Base-by-base conservation (phyloP, 2,329 filamentous ascomycete species). In the Alternaria hordeiaustralica region DNA sequence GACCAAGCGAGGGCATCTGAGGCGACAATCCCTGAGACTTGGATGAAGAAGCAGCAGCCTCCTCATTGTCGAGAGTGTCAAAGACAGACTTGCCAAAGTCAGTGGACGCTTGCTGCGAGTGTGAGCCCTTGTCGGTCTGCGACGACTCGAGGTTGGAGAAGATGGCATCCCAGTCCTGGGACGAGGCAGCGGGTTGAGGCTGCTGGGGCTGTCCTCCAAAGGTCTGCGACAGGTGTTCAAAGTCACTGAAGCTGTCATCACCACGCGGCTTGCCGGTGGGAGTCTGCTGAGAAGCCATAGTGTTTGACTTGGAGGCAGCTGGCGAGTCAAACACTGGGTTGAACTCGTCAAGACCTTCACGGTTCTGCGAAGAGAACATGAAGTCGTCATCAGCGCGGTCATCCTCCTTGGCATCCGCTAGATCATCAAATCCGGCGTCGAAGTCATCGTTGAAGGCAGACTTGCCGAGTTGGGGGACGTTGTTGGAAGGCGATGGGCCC, bases 101-200 rank as follows among this genome's bases (percentile, higher is more conserved):
- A 63, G 79, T 71, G 69, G 73, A 70, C 5, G 69, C 66, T 50
- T 80, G 76, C 62, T 75, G 74, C 5, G 76, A 68, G 58, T 75
- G 71, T 10, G 71, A 60, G n/a, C 63, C 60, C 67, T 77, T 78
- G 56, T 79, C 76, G 26, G 67, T 68, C 54, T 76, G 74, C 18
- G 76, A 74, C 2, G 86, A 87, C 71, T 95, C 92, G 8, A 97
- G 84, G 25, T 90, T 90, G 2, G 92, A 91, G 81, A 98, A 98
- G 59, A 98, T 93, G 43, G 93, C 92, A 75, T 98, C 95, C 96
- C 96, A 98, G 78, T 98, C 95, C 71, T 96, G 92, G 33, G 82
- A 79, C 2, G 76, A 75, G 25, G 77, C 68, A 51, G 83, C 77
- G 12, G 81, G 80, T 26, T 81, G 82, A 49, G 81, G 77, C 23